phyloP scores from a whole-genome alignment of 352 stramenopile genomes.

The Phytophthora tubulina region DNA sequence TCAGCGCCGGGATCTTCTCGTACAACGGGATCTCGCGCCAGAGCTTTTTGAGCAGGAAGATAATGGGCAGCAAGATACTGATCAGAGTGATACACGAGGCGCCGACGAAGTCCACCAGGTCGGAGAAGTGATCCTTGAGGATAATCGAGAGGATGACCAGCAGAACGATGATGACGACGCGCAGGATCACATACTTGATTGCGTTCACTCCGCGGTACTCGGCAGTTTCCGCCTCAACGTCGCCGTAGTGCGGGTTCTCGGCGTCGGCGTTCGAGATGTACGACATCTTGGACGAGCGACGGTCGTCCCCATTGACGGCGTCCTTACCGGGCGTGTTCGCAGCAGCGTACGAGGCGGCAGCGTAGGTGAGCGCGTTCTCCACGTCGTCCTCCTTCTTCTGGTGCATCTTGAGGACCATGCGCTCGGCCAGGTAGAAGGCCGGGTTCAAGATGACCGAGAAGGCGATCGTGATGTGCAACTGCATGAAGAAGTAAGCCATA shows the following conservation, averaged over 20 bases:
- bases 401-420: slow-evolving; percentile 48
- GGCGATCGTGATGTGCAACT: slow-evolving; percentile 45
- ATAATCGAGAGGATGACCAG: slow-evolving; percentile 49
- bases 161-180: slow-evolving; percentile 49
- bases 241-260: slow-evolving; percentile 37
- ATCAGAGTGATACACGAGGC: slow-evolving; percentile 52
- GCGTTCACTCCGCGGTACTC: slow-evolving; percentile 48
- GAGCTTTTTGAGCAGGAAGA: slow-evolving; percentile 49
- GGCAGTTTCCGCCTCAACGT: slow-evolving; percentile 37
- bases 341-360: slow-evolving; percentile 25
- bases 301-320: slow-evolving; percentile 20
- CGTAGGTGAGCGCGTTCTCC: slow-evolving; percentile 36
- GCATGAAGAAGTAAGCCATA: slow-evolving; percentile 44
- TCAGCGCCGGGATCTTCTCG: slow-evolving; percentile 28
- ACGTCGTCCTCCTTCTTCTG: slow-evolving; percentile 45
- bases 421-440: slow-evolving; percentile 49
- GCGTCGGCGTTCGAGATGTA: slow-evolving; percentile 51
- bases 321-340: slow-evolving; percentile 32
- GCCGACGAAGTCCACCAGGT: slow-evolving; percentile 51
- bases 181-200: slow-evolving; percentile 52
- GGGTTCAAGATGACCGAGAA: slow-evolving; percentile 51
- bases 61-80: slow-evolving; percentile 51
- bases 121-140: slow-evolving; percentile 50
- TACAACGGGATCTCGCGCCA: slow-evolving; percentile 31
- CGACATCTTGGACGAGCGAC: slow-evolving; percentile 49